phyloP scores from a whole-genome alignment of 1,284 basidiomycete species.

The Fomitopsis schrenkii region DNA sequence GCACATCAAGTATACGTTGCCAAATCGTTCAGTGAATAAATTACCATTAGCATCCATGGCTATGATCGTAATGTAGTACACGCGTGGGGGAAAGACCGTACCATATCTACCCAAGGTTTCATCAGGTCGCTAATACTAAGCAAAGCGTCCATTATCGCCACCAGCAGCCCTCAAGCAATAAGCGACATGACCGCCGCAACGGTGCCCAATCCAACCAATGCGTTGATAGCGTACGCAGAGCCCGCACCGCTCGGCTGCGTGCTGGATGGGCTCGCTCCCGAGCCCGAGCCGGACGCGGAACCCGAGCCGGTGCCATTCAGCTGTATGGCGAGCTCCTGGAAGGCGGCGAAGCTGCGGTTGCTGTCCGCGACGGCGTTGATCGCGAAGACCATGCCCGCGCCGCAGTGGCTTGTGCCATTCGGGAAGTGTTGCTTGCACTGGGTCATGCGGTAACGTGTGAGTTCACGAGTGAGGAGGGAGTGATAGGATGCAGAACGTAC shows the following conservation, averaged over 20 bases:
- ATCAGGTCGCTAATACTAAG: not conserved
- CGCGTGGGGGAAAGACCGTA: not conserved
- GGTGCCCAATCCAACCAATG: not conserved
- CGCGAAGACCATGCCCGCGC: constrained; percentile 41
- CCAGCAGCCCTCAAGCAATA: not conserved
- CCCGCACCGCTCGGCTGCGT: not conserved
- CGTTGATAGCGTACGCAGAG: not conserved
- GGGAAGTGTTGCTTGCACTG: constrained; percentile 34
- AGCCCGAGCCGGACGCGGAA: not conserved
- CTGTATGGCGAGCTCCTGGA: constrained; percentile 31
- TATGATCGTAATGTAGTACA: too few species aligned
- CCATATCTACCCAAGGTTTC: too few species aligned
- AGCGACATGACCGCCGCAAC: not conserved
- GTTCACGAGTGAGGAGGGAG: not conserved
- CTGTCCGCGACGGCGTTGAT: constrained; percentile 37
- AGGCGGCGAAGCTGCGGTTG: constrained; percentile 38
- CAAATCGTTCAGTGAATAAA: not conserved
- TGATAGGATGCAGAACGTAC: constrained; percentile 9
- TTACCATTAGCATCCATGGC: not conserved
- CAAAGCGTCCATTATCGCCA: not conserved
- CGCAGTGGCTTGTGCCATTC: constrained; percentile 32
- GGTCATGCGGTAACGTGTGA: not conserved
- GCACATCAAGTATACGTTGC: not conserved
- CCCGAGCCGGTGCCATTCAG: constrained; percentile 30
- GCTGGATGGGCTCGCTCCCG: constrained; percentile 1